Conservation (phyloP, 2,329 filamentous ascomycete genomes). For the Falciphora oryzae region DNA sequence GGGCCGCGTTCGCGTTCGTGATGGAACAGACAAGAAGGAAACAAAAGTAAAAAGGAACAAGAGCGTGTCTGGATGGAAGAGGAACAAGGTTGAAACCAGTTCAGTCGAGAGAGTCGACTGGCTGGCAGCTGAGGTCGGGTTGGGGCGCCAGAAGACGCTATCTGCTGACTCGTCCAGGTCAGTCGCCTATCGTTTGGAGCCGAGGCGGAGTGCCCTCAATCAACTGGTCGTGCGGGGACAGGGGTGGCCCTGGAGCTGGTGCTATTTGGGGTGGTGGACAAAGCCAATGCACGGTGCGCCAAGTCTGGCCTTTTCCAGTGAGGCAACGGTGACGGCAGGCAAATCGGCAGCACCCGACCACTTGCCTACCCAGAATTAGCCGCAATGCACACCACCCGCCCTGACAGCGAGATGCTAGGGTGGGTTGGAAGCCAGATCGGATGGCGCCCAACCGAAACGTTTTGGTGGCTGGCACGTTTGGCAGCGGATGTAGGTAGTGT, state of each 20-base stretch:
- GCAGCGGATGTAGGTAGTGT: background rate
- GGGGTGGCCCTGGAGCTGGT: background rate
- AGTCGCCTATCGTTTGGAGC: background rate
- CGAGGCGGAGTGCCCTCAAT: background rate
- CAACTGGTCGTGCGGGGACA: background rate
- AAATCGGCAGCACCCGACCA: background rate
- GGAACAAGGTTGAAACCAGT: background rate
- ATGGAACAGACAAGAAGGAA: background rate
- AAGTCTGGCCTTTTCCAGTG: background rate
- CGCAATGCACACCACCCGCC: too few species aligned
- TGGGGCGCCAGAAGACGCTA: background rate
- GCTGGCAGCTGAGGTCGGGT: background rate
- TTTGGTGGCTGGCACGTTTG: background rate
- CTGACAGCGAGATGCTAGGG: background rate
- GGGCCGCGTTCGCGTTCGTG: background rate
- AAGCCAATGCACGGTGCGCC: background rate
- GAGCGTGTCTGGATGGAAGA: background rate
- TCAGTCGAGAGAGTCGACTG: background rate
- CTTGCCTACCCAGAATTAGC: background rate
- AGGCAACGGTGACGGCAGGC: background rate
- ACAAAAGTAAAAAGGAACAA: background rate
- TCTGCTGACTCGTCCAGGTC: background rate
- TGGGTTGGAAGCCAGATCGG: background rate
- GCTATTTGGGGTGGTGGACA: background rate
- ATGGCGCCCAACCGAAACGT: background rate